Base-by-base conservation (phyloP, 139 green algal genomes). In the Chlorella sp. region DNA sequence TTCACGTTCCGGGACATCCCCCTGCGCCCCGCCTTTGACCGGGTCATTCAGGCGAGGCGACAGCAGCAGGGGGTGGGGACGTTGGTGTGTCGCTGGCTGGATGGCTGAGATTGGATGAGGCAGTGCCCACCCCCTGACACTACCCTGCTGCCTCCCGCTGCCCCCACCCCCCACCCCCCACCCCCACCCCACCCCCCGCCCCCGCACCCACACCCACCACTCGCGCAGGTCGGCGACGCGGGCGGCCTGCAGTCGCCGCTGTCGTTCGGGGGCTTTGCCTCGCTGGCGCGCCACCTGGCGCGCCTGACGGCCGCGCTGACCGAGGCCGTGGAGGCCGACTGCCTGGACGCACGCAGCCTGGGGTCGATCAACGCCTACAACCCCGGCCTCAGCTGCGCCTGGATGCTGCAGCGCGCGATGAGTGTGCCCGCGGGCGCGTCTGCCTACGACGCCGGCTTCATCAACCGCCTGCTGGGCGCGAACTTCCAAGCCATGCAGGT, bases 211-310 rank as follows among this genome's bases (percentile, higher is more conserved):
- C 2, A 48, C 60, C 15, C 60, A 31, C 5, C 33, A 48, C 3
- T 33, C 60, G 29, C 33, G 12, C 70, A 76, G 50, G 73, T 83
- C 12, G 85, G 86, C 12, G 90, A 94, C 69, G 92, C 95, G 7
- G 92, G 85, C 56, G 96, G 94, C 33, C 94, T 98, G 25, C 95
- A 99, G 87, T 94, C 82, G 2, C 96, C 96, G 7, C 90, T 99
- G 4, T 77, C 43, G 92, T 99, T 99, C 80, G 96, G 96, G 17
- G 96, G 96, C 33, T 98, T 99, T 86, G 96, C 92, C 2, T 90
- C 92, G 1, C 70, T 95, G 35, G 82, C 79, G 0, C 80, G 92
- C 8, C 92, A 96, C 77, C 70, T 97, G 50, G 23, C 41, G 5
- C 87, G 95, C 21, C 84, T 97, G 5, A 90, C 79, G 0, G 45